These are phyloP conservation scores for Anastatica hierochuntica DNA, from an alignment of 345 rosid species.

Conservation along the genomic window DNA sequence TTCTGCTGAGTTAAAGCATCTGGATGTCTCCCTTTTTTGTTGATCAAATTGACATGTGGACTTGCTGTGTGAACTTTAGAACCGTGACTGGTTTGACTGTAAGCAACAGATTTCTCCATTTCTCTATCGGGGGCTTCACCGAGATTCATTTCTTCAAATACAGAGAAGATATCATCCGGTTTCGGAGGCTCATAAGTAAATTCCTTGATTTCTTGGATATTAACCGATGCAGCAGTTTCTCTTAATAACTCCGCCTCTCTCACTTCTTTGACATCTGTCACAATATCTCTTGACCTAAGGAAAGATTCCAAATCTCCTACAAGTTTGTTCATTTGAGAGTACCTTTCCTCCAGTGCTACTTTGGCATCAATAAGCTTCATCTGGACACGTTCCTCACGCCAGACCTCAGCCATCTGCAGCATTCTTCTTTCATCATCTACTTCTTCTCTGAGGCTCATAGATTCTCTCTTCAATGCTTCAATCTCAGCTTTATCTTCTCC, in stretches of 20 bases:
- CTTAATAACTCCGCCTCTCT: slow-evolving; percentile 33
- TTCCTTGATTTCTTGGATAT: slow-evolving; percentile 46
- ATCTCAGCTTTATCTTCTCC: slow-evolving; percentile 71
- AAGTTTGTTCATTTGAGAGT: slow-evolving; percentile 42
- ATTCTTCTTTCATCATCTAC: slow-evolving; percentile 79
- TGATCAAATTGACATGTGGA: slow-evolving; percentile 36
- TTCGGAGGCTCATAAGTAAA: slow-evolving; percentile 55
- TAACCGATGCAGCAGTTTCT: slow-evolving; percentile 45
- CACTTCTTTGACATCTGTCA: slow-evolving; percentile 19
- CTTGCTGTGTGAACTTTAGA: slow-evolving; percentile 37
- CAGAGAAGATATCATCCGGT: slow-evolving; percentile 52
- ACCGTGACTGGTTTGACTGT: slow-evolving; percentile 36
- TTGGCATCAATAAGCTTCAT: slow-evolving; percentile 88
- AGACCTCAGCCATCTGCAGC: slow-evolving; percentile 94
- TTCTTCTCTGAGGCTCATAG: slow-evolving; percentile 54
- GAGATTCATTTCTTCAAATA: slow-evolving; percentile 52
- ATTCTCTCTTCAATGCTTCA: slow-evolving; percentile 53
- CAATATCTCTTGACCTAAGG: slow-evolving; percentile 32
- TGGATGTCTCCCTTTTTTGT: slow-evolving; percentile 28
- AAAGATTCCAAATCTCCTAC: slow-evolving; percentile 51
- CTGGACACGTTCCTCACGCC: slow-evolving; percentile 95
- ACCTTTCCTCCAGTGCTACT: slow-evolving; percentile 37
- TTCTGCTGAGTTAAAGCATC: slow-evolving; percentile 27
- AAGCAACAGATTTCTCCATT: slow-evolving; percentile 18
- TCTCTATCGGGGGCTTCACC: slow-evolving; percentile 29